Evolutionary conservation across 2,329 filamentous ascomycete genomes (phyloP).

Genomic region (Colletotrichum somersetense): DNA sequence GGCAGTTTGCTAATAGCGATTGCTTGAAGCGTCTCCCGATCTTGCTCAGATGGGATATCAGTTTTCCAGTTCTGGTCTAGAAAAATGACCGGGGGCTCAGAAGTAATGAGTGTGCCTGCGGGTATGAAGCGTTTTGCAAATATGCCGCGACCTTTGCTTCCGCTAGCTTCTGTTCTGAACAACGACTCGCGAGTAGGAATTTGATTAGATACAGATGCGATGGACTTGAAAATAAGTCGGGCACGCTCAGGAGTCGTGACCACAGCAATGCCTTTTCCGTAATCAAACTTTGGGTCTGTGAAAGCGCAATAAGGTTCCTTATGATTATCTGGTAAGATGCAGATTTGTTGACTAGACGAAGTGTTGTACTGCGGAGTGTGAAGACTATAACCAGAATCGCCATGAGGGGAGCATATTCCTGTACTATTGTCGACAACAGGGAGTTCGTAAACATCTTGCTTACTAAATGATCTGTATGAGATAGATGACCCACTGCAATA

Average conservation of each 20-base stretch:
- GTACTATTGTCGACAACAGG: not conserved
- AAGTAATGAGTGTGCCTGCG: constrained; percentile 3
- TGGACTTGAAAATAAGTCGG: not conserved
- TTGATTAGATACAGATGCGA: not conserved
- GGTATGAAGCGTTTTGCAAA: not conserved
- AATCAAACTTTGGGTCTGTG: not conserved
- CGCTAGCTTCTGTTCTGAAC: not conserved
- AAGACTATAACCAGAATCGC: not conserved
- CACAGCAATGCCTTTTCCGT: constrained; percentile 16
- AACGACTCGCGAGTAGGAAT: not conserved
- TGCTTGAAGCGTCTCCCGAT: not conserved
- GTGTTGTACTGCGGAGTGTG: not conserved
- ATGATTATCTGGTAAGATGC: constrained; percentile 12
- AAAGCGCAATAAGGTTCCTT: constrained; percentile 11
- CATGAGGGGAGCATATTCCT: not conserved
- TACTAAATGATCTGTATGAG: not conserved
- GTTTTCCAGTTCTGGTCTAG: constrained; percentile 7
- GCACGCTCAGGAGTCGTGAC: constrained; percentile 20
- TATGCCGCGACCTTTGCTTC: constrained; percentile 19
- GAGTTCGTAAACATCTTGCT: not conserved
- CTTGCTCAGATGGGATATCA: constrained; percentile 6
- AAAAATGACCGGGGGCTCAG: not conserved
- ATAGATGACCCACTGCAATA: not conserved
- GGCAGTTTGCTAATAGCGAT: constrained; percentile 5
- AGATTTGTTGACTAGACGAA: not conserved